These are phyloP conservation scores for Suhomyces tanzawaensis DNA, from an alignment of 805 yeast genomes.

Conservation along the genomic window DNA sequence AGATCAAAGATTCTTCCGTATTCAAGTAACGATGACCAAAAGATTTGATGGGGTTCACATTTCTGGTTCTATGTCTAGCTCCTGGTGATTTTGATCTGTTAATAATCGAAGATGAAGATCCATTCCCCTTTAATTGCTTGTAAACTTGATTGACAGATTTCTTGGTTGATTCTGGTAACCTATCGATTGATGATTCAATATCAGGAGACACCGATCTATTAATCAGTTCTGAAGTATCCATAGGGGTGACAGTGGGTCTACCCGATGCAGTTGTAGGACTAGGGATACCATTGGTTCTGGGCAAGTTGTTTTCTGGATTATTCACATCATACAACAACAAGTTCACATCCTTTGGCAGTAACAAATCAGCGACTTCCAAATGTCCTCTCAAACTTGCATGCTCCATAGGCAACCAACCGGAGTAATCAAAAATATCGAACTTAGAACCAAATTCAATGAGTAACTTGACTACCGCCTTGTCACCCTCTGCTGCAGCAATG, in stretches of 20 bases:
- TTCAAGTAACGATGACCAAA: constrained; percentile 80
- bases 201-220: constrained; percentile 13
- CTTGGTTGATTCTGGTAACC: constrained; percentile 33
- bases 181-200: constrained; percentile 30
- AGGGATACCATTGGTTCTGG: constrained; percentile 14
- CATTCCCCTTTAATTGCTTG: constrained; percentile 34
- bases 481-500: constrained; percentile 87
- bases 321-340: constrained; percentile 36
- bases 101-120: constrained; percentile 17
- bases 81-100: constrained; percentile 20
- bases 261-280: background rate
- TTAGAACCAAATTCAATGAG: constrained; percentile 55
- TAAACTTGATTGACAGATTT: constrained; percentile 36
- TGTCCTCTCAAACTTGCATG: constrained; percentile 93
- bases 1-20: constrained; percentile 62
- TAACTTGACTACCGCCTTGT: constrained; percentile 49
- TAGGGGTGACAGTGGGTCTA: constrained; percentile 1
- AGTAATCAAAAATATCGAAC: constrained; percentile 61
- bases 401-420: constrained; percentile 98
- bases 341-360: constrained; percentile 47
- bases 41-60: constrained; percentile 63
- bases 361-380: constrained; percentile 59
- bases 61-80: constrained; percentile 12
- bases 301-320: constrained; percentile 33
- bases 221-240: constrained; percentile 1